Conservation (phyloP, 768 basidiomycete genomes). For the Hypholoma fasciculare region DNA sequence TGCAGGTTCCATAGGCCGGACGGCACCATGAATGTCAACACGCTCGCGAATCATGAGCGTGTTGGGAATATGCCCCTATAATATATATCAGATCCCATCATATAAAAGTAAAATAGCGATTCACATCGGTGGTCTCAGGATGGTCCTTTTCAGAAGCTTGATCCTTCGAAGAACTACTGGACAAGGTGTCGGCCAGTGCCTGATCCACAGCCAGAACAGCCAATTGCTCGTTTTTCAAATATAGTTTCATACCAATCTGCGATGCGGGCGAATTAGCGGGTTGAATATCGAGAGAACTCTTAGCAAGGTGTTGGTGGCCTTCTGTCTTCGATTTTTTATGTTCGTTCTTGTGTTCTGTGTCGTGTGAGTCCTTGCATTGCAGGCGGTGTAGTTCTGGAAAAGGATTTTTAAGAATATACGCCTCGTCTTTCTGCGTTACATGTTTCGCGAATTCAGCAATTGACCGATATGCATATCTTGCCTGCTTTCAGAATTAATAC, state of each 20-base stretch:
- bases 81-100: not conserved
- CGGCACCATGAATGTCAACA: constrained; percentile 58
- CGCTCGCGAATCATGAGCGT: constrained; percentile 70
- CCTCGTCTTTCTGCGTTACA: constrained; percentile 39
- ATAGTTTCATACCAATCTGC: constrained; percentile 24
- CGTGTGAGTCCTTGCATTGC: constrained; percentile 10
- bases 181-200: constrained; percentile 17
- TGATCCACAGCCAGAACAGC: constrained; percentile 27
- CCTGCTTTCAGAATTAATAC: constrained; percentile 32
- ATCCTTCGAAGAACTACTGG: not conserved
- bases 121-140: not conserved
- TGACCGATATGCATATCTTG: constrained; percentile 58
- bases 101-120: not conserved
- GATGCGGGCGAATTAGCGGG: not conserved
- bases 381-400: constrained; percentile 45
- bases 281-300: not conserved
- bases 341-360: not conserved
- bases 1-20: constrained; percentile 64
- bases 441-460: constrained; percentile 59
- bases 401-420: constrained; percentile 39
- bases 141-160: not conserved
- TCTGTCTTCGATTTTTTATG: not conserved
- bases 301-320: not conserved
- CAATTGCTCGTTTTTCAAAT: constrained; percentile 27
- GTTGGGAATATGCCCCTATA: constrained; percentile 22